Evolutionary conservation across 345 rosid genomes (phyloP).

Genomic region (Xanthoceras sorbifolium): DNA sequence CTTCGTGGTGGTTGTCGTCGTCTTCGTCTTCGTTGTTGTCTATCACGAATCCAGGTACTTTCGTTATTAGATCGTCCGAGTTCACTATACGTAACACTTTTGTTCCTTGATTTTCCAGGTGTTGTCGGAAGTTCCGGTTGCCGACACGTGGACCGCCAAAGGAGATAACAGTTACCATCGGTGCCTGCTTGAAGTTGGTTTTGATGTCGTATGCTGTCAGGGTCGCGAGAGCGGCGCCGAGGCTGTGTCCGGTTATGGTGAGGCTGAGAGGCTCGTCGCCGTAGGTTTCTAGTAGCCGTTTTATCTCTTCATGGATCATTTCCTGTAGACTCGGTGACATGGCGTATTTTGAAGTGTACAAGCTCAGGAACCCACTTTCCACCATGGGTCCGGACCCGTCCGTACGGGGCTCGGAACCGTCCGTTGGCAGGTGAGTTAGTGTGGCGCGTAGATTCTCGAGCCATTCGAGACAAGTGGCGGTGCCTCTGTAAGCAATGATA

Average conservation of each 20-base stretch:
- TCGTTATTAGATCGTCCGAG: conserved; percentile 80
- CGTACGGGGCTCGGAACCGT: neutral
- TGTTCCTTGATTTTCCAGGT: conserved; percentile 69
- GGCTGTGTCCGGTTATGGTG: conserved; percentile 91
- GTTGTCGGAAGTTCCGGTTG: conserved; percentile 57
- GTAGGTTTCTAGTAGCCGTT: conserved; percentile 53
- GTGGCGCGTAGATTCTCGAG: conserved; percentile 86
- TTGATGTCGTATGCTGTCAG: conserved; percentile 76
- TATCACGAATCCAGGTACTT: conserved; percentile 79
- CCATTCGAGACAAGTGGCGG: conserved; percentile 95
- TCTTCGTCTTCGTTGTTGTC: conserved; percentile 26
- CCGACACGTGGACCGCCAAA: conserved; percentile 98
- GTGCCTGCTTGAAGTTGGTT: conserved; percentile 48
- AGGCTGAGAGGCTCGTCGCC: conserved; percentile 75
- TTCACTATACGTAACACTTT: conserved; percentile 82
- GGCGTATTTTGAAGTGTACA: conserved; percentile 61
- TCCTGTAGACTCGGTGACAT: conserved; percentile 52
- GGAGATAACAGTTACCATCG: conserved; percentile 80
- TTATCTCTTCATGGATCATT: conserved; percentile 65
- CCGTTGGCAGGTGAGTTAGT: conserved; percentile 48
- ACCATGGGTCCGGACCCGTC: conserved; percentile 64
- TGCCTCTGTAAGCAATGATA: conserved; percentile 80
- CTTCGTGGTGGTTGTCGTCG: no score
- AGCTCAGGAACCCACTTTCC: conserved; percentile 82
- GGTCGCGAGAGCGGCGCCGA: conserved; percentile 89